Evolutionary conservation across 176 grass and related monocot genomes (phyloP), one percentile per base, ranked within the genome.

Genomic region (Carex myosuroides): DNA sequence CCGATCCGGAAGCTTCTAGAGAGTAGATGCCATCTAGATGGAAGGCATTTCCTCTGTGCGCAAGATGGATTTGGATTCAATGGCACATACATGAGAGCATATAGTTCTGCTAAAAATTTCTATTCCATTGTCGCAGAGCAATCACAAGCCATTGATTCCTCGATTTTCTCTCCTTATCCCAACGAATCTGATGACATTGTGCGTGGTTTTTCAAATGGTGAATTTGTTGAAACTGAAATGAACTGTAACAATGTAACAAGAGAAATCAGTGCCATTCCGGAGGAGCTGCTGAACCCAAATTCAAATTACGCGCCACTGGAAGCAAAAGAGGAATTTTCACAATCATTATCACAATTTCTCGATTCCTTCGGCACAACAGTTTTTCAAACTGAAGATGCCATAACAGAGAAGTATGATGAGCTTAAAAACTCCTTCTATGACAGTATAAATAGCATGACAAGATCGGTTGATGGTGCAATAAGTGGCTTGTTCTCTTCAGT

Each of bases 131-230:
- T 95, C 64, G 72, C 90, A 5, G 88, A 93, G 66, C 89, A 86
- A 84, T 70, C 90, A 24, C 79, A 81, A 14, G 75, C 86, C 65
- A 62, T 88, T 16, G 93, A 99, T 89, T 88, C 91, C 20, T 93
- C 91, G 58, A 99, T 99, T 83, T 66, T 93, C 71, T 89, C 96
- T 83, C 93, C 96, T 1, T 98, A 90, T 85, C 41, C 88, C 29
- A 81, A 91, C 22, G 83, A 85, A 41, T 89, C 85, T 18, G 93
- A 95, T 46, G 93, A 95, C 81, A 93, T 99, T 88, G 91, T 83
- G 20, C 86, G 83, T 0, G 83, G 80, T 3, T 88, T 98, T 88
- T 64, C 73, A 54, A 81, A 83, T 74, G 81, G 78, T 3, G 85
- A 91, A 9, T 72, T 89, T 1, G 67, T 91, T 30, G 56, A 66